Percentiles rank a stretch among this genome's conserved stretches.
Evolutionary conservation across 2,329 filamentous ascomycete species (phyloP).

Genomic region (Xylaria sp.): DNA sequence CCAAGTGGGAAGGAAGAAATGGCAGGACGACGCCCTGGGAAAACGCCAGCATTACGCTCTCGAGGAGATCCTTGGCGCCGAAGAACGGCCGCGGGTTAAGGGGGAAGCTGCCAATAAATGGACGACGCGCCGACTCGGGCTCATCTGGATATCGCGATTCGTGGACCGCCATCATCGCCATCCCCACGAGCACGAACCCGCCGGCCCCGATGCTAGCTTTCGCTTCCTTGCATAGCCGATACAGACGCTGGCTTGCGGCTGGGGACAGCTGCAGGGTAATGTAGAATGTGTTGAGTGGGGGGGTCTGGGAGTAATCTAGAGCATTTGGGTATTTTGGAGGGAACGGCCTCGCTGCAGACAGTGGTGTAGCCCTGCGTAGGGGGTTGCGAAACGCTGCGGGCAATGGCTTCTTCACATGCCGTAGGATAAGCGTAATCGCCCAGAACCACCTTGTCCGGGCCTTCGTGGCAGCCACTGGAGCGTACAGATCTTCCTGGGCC

Average conservation of each 20-base stretch:
- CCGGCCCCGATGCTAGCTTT: slow-evolving; percentile 43
- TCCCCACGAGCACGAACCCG: slow-evolving; percentile 40
- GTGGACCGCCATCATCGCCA: slow-evolving; percentile 44
- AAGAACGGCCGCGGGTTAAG: slow-evolving; percentile 37
- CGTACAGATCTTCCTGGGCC: slow-evolving; percentile 43
- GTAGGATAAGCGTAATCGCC: slow-evolving; percentile 41
- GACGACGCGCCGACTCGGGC: slow-evolving; percentile 15
- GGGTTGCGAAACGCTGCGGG: slow-evolving; percentile 42
- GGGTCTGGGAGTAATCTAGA: slow-evolving; percentile 40
- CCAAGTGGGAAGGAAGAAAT: slow-evolving; percentile 33
- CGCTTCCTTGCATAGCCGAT: slow-evolving; percentile 38
- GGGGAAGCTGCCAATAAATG: slow-evolving; percentile 35
- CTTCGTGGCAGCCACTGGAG: slow-evolving; percentile 33
- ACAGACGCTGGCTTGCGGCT: slow-evolving; percentile 37
- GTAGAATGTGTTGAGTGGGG: slow-evolving; percentile 41
- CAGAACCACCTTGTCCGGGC: slow-evolving; percentile 43
- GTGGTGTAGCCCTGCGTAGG: slow-evolving; percentile 31
- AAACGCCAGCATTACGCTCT: slow-evolving; percentile 36
- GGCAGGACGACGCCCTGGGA: slow-evolving; percentile 32
- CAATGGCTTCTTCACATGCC: slow-evolving; percentile 40
- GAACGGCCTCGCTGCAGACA: slow-evolving; percentile 24
- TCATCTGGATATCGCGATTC: slow-evolving; percentile 34
- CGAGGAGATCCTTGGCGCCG: slow-evolving; percentile 18
- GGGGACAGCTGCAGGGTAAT: slow-evolving; percentile 21
- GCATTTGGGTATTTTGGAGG: slow-evolving; percentile 31